Evolutionary conservation across 352 stramenopile species (phyloP), one percentile per base, ranked within the genome.

Genomic region (Discostella stelligera): DNA sequence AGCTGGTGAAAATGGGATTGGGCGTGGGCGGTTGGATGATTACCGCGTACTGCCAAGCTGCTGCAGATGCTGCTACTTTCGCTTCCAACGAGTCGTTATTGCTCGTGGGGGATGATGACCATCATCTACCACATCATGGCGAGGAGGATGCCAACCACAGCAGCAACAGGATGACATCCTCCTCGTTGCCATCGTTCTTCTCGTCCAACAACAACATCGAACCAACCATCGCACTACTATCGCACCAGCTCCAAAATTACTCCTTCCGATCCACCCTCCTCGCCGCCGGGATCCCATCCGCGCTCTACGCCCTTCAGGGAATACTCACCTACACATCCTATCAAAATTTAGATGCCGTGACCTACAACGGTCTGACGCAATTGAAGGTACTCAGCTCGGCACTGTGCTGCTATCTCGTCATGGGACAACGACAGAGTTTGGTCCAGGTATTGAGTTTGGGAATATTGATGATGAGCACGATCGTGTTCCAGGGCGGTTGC

Each of bases 361-460:
- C 77, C 3, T 91, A 85, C 58, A 90, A 90, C 71, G 83, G 72
- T 7, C 66, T 91, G 49, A 88, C 70, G n/a, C 86, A 91, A 71
- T 85, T 85, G 0, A 91, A 91, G 71, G 86, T 83, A 39, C 16
- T 91, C 9, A 75, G 60, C 18, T 85, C 86, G 21, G 86, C 86
- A 60, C 71, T 91, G 2, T 88, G 74, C 27, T 91, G 86, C 74
- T 91, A 79, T 52, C 50, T 90, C 9, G 58, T 91, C 14, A 68
- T 91, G 60, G 74, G 75, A 37, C 73, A 77, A 56, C 49, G 3
- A 50, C 81, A 87, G 72, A 88, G 77, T 48, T 37, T 18, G 3
- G 18, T 85, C 2, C 86, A 91, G 71, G 70, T 89, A 20, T 11
- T 77, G 0, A 59, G 73, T 30, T 59, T 91, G 39, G 66, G 66